Base-by-base conservation (phyloP, 2,329 filamentous ascomycete genomes). In the Ceratocystis harringtonii region DNA sequence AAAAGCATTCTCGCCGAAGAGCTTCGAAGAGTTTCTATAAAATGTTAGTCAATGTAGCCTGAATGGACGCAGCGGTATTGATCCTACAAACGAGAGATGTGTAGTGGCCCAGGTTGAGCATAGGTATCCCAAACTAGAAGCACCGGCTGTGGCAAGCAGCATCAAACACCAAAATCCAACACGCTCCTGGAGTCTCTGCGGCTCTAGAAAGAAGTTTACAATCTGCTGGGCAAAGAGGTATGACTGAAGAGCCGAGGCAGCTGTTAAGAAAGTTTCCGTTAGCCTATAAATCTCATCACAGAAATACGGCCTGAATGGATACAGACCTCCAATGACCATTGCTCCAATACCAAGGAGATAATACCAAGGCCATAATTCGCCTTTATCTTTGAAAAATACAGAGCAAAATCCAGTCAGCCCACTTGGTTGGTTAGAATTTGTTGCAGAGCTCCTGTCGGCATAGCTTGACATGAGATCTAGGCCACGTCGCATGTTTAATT, bases 91-190 rank as follows among this genome's bases (percentile, higher is more conserved):
- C 17, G 68, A 67, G 43, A 69, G 63, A 22, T 60, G 62, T 4
- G 68, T 69, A 2, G 17, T 71, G 69, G 65, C 71, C 70, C 70
- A 73, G 3, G 70, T 70, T 5, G 70, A 66, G 1, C 64, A 66
- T 1, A 73, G 68, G 62, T 72, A 75, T 0, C 70, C 68, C 8
- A 75, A 45, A 0, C 72, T 72, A 15, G 73, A 70, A 1, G 70
- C 71, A 0, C 67, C 69, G 0, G 73, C 72, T 0, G 74, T 69
- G 2, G 71, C 72, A 2, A 73, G 28, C 69, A 73, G 74, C 71
- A 74, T 72, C 8, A 73, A 61, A 0, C 70, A 71, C 73, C 72
- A 74, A 30, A 74, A 74, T 2, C 70, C 61, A 48, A 65, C 57
- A 28, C 55, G 41, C 15, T 58, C 17, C 7, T 68, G 61, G 7